Base-by-base conservation (phyloP, 805 yeast genomes). In the Blastobotrys parvus region DNA sequence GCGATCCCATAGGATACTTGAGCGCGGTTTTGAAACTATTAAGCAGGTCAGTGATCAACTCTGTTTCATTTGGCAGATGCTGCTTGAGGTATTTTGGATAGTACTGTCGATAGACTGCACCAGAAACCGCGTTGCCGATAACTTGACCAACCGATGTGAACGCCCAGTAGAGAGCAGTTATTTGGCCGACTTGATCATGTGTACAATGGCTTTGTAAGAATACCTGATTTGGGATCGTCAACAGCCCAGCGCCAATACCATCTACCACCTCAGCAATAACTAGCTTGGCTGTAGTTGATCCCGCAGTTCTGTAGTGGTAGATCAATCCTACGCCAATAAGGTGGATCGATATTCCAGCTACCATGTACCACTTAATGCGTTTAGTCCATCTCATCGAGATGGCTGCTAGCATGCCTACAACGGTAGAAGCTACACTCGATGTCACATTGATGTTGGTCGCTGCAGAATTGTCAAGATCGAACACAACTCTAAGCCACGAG, bases 161-260 rank as follows among this genome's bases (percentile, higher is more conserved):
- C 4, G 43, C 30, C 36, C 35, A 23, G 34, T 40, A 44, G 27
- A 40, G 20, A 15, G 46, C 39, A 22, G 43, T 44, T 2, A 40
- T 37, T 3, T 38, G 40, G 4, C 36, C 46, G 11, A 43, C 46
- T n/a, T 44, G 41, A 13, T 36, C 35, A 15, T 40, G 44, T 3
- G 23, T 29, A 15, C 34, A 35, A 6, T 35, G 29, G 1, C 36
- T 41, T 34, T 44, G 46, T 20, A 43, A 30, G 35, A 39, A 23
- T 7, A 43, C 44, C 33, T 39, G 37, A 31, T 39, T 30, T 53
- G 77, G 78, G n/a, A 77, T 78, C 13, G 80, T 75, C 65, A 80
- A 77, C 60, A 80, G 74, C 16, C 84, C 84, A 34, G 82, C 82
- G 52, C 84, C 87, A 44, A 81, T 69, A 51, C 88, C 88, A 50